Conservation (phyloP, 176 grass and related monocot species). For the barley (Hordeum vulgare) region MorexV3_pseudomolecules_assembly NC_058519.1:1752213-1752712, state of each 20-base stretch:
- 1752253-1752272: background rate
- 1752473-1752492: background rate
- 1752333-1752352: background rate
- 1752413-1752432: background rate
- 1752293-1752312: background rate
- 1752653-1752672: too few relatives aligned
- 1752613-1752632: too few relatives aligned
- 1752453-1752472: background rate
- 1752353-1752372: background rate
- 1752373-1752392: background rate
- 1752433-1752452: background rate
- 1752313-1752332: conserved; percentile 1
- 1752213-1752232: background rate
- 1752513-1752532: background rate
- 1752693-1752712: background rate
- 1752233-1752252: background rate
- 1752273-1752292: background rate
- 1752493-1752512: conserved; percentile 1
- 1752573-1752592: too few relatives aligned
- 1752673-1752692: background rate
- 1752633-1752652: too few relatives aligned
- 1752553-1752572: too few relatives aligned
- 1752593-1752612: too few relatives aligned
- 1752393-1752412: background rate
- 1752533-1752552: too few relatives aligned